phyloP scores from a whole-genome alignment of 176 grass and related monocot species.

The Cocos nucifera region DNA sequence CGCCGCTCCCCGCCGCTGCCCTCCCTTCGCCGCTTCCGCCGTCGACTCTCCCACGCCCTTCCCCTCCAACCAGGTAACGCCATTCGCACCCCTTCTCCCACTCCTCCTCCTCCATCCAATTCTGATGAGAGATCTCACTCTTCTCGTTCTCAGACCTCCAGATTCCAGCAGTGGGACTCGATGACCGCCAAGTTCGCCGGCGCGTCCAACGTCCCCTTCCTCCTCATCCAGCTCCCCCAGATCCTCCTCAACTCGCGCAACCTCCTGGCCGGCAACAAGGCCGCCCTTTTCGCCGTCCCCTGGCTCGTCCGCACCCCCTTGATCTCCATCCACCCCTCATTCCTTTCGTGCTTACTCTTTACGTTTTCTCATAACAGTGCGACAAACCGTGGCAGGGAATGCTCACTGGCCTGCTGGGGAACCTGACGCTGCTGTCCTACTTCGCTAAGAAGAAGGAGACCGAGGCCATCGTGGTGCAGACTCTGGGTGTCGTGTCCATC shows the following conservation, averaged over 20 bases:
- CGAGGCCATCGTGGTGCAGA: conserved; percentile 76
- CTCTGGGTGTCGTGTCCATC: conserved; percentile 69
- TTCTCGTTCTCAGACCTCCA: conserved; percentile 15
- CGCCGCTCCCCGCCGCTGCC: conserved; percentile 11
- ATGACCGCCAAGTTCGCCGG: conserved; percentile 69
- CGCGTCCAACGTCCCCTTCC: conserved; percentile 76
- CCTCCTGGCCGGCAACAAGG: conserved; percentile 81
- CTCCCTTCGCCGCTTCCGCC: conserved; percentile 20
- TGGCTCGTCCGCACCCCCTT: conserved; percentile 45
- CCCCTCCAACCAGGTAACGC: conserved; percentile 10
- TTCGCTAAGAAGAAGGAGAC: conserved; percentile 96
- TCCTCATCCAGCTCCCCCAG: conserved; percentile 94
- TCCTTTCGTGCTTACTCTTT: too few relatives aligned
- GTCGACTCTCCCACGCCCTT: not conserved
- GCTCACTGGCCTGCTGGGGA: conserved; percentile 85
- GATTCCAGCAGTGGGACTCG: conserved; percentile 80
- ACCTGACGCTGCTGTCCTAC: conserved; percentile 84
- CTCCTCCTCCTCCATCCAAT: not conserved
- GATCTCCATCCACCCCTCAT: too few relatives aligned
- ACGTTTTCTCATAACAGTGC: not conserved
- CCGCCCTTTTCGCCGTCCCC: conserved; percentile 77
- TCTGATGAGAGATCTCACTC: not conserved
- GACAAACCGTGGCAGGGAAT: conserved; percentile 51
- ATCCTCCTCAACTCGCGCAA: conserved; percentile 93
- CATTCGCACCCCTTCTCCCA: not conserved